Evolutionary conservation across 345 rosid genomes (phyloP), one percentile per base, ranked within the genome.

Genomic region (Litchi chinensis): DNA sequence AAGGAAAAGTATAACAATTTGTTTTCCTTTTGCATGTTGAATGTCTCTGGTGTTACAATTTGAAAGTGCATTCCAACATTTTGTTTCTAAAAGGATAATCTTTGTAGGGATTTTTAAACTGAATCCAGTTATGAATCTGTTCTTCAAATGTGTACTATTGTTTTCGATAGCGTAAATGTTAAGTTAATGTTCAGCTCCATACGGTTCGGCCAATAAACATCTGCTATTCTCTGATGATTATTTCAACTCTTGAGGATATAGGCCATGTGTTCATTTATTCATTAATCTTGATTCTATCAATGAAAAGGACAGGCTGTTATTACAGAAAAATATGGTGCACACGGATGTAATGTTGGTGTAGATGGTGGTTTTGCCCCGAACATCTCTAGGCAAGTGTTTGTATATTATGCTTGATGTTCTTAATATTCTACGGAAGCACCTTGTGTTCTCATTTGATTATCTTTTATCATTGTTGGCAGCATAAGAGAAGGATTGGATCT

Each of bases 341-440:
- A 80, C 81, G 98, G 89, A 78, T 94, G 98, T 83, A 94, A 90
- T 86, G 94, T 88, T 83, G 97, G 97, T 79, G 97, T 91, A 78
- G 97, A 90, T 87, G 98, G 99, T 83, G 99, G 99, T 78, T 90
- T 96, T 83, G 88, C 93, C 85, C 99, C 99, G 52, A 89, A 93
- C 83, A 89, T 96, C 73, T 91, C 95, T 57, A 94, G 97, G 99
- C 88, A 79, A 79, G 86, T 77, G 73, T 64, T 48, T 62, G 48
- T 79, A 3, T 68, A 60, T 76, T 73, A 76, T 80, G 69, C 79
- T 80, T 73, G 52, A 65, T 75, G 24, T 75, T 80, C 59, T 65
- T 79, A 10, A 46, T 62, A 26, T 62, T 41, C 71, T 63, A 19
- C 65, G 79, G 60, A 37, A 44, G 46, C 62, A 57, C 39, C 65